Conservation (phyloP, 2,329 filamentous ascomycete species). For the Aspergillus amoenus region DNA sequence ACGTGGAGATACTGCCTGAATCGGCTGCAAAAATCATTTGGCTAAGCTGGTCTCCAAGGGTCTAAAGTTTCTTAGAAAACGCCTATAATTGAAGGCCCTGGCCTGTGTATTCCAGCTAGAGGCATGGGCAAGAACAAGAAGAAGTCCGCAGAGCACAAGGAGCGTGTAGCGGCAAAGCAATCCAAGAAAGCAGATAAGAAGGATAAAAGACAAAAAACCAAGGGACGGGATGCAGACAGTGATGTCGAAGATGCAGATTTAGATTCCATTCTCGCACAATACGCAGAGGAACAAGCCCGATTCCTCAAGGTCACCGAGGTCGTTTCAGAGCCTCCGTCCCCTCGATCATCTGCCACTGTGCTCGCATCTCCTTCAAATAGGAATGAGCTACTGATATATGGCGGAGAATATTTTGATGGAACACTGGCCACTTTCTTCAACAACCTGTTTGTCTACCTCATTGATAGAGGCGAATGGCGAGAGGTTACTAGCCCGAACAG, state of each 20-base stretch:
- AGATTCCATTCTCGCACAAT: conserved; percentile 89
- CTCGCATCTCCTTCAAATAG: conserved; percentile 81
- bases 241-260: conserved; percentile 92
- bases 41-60: neutral
- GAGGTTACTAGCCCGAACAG: conserved; percentile 87
- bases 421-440: conserved; percentile 73
- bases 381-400: conserved; percentile 88
- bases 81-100: neutral
- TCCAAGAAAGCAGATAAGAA: conserved; percentile 73
- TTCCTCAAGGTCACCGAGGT: conserved; percentile 92
- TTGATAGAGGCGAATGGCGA: conserved; percentile 86
- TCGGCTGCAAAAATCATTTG: neutral
- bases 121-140: conserved; percentile 56
- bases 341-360: conserved; percentile 76
- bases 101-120: neutral
- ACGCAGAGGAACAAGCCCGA: conserved; percentile 87
- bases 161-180: conserved; percentile 68
- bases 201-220: conserved; percentile 77
- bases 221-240: conserved; percentile 70
- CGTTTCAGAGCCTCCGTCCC: conserved; percentile 68
- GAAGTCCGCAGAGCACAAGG: conserved; percentile 58
- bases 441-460: conserved; percentile 68
- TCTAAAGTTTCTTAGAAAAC: neutral
- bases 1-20: neutral
- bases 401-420: conserved; percentile 94